Evolutionary conservation across 2,329 filamentous ascomycete genomes (phyloP).

Genomic region (Neonectria ditissima): DNA sequence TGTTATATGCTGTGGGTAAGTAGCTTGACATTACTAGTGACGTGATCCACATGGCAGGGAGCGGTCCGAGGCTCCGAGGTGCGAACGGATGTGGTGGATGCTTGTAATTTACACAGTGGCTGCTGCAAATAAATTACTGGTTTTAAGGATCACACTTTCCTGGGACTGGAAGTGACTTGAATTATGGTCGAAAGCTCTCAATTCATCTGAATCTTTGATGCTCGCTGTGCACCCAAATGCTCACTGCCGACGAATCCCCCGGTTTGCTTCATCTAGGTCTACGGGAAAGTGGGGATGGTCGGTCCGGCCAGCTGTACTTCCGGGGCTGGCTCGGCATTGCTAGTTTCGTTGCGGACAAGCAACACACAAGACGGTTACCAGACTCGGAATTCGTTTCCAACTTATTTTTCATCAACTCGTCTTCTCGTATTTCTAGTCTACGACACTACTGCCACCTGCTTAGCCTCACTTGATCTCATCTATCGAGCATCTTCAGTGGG

Average conservation of each 20-base stretch:
- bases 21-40: neutral
- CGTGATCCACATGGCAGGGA: neutral
- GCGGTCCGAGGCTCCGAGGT: neutral
- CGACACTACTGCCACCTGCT: neutral
- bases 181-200: accelerated
- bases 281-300: neutral
- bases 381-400: neutral
- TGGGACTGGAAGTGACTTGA: no score
- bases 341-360: neutral
- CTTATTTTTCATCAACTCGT: neutral
- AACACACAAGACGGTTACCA: neutral
- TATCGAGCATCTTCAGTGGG: no score
- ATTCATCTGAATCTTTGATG: neutral
- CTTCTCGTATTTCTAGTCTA: no score
- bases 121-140: neutral
- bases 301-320: neutral
- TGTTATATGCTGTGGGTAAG: neutral
- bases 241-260: neutral
- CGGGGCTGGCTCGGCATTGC: neutral
- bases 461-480: no score
- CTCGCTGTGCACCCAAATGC: neutral
- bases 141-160: neutral
- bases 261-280: neutral
- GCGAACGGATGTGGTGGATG: neutral
- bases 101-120: neutral